phyloP scores from a whole-genome alignment of 2,329 filamentous ascomycete species.

The Fusarium brevicatenulatum region DNA sequence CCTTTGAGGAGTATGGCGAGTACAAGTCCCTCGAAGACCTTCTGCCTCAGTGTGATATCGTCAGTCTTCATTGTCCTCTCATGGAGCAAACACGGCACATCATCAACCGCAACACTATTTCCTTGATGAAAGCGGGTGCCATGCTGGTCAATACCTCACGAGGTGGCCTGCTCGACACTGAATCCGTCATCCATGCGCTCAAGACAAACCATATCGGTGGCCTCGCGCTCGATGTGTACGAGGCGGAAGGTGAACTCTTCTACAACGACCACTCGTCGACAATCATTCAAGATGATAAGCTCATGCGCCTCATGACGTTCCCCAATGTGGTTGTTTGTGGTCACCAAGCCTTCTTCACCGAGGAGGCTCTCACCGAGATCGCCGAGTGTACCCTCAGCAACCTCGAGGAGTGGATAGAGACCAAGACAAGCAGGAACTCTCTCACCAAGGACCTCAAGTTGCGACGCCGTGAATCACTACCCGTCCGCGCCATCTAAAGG shows the following conservation, averaged over 20 bases:
- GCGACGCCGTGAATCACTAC: slow-evolving; percentile 44
- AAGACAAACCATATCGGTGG: slow-evolving; percentile 70
- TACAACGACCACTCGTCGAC: slow-evolving; percentile 72
- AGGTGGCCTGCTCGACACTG: slow-evolving; percentile 70
- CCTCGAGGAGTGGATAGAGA: slow-evolving; percentile 56
- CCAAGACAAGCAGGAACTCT: slow-evolving; percentile 48
- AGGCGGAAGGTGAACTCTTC: slow-evolving; percentile 71
- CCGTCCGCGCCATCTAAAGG: slow-evolving; percentile 47
- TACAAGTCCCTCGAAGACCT: slow-evolving; percentile 66
- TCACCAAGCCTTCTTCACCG: slow-evolving; percentile 76
- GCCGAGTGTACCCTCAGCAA: slow-evolving; percentile 68
- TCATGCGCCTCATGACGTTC: slow-evolving; percentile 75
- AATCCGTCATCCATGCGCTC: slow-evolving; percentile 67
- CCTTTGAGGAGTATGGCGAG: slow-evolving; percentile 60
- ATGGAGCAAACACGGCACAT: slow-evolving; percentile 68
- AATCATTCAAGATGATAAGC: slow-evolving; percentile 72
- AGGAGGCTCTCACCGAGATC: slow-evolving; percentile 72
- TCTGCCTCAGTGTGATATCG: slow-evolving; percentile 66
- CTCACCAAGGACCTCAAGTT: slow-evolving; percentile 45
- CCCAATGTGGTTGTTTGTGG: slow-evolving; percentile 74
- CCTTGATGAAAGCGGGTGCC: slow-evolving; percentile 66
- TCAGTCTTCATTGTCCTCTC: slow-evolving; percentile 74
- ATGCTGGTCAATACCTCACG: slow-evolving; percentile 76
- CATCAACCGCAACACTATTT: slow-evolving; percentile 64
- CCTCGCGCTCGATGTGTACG: slow-evolving; percentile 75